These are phyloP conservation scores for Trichoderma hamatum DNA, from an alignment of 2,329 filamentous ascomycete species.

Conservation along the genomic window DNA sequence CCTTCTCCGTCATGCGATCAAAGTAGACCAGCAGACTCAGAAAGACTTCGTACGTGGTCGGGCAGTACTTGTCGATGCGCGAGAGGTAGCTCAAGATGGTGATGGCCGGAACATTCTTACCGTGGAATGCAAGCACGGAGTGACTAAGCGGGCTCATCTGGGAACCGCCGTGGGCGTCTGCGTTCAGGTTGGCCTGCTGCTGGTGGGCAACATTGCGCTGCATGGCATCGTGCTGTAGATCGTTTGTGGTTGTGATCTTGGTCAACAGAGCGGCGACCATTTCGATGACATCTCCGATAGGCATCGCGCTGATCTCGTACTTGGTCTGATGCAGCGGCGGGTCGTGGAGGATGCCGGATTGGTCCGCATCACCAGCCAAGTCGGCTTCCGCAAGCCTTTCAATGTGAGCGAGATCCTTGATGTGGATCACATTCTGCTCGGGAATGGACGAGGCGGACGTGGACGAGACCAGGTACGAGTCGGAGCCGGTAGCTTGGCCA, in stretches of 20 bases:
- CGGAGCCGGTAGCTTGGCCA: constrained; percentile 38
- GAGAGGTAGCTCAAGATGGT: constrained; percentile 95
- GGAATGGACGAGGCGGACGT: constrained; percentile 33
- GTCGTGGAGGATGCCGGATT: constrained; percentile 54
- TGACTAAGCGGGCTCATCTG: constrained; percentile 62
- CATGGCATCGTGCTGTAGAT: constrained; percentile 87
- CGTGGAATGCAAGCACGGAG: constrained; percentile 89
- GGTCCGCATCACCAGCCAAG: constrained; percentile 49
- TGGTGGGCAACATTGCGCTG: constrained; percentile 70
- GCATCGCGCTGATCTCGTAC: constrained; percentile 98
- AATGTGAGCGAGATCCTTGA: constrained; percentile 89
- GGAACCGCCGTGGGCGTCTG: constrained; percentile 55
- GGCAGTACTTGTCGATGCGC: constrained; percentile 98
- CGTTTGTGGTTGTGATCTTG: constrained; percentile 97
- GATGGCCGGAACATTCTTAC: constrained; percentile 96
- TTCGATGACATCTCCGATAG: constrained; percentile 94
- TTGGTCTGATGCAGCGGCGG: constrained; percentile 60
- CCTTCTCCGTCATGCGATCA: constrained; percentile 96
- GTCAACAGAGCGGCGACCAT: constrained; percentile 97
- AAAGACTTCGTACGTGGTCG: constrained; percentile 97
- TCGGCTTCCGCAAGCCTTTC: constrained; percentile 85
- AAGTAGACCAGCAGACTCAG: constrained; percentile 95
- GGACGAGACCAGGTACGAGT: constrained; percentile 27
- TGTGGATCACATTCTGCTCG: constrained; percentile 66
- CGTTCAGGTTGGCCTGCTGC: constrained; percentile 55